Evolutionary conservation across 371 early-diverging fungal genomes (phyloP), one percentile per base, ranked within the genome.

Genomic region (Apophysomyces sp.): DNA sequence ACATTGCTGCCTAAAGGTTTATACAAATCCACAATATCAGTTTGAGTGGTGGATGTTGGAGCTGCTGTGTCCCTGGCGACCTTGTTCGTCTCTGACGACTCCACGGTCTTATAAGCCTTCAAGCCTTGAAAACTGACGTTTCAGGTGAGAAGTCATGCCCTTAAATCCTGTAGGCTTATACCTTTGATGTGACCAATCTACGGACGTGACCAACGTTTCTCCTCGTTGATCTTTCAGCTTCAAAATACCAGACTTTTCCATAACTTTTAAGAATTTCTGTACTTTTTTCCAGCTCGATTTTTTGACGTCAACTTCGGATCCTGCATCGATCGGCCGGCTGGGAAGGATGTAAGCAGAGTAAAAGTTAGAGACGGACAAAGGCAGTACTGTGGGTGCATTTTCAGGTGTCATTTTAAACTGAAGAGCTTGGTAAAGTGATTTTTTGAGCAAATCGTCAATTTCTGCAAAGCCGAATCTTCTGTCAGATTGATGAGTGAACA

Each of bases 271-370:
- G 64, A 90, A 91, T 65, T 89, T 91, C 62, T 87, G 83, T 24
- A 90, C 61, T 65, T 89, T 89, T 66, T 91, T 91, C 83, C 84
- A 88, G 41, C 81, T 83, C 5, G 91, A 91, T 61, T 83, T 83
- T 63, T 91, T 91, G 34, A 91, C 81, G 56, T 91, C 91, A 0
- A 86, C 76, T 39, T 86, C 84, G 0, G 71, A 54, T 21, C 82
- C 82, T 1, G 70, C 64, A 6, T 77, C 85, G 0, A 58, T 57
- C 0, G 90, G 89, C 30, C 87, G 78, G 59, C 83, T 83, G 0
- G 87, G 85, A 24, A 87, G 75, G 53, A 91, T 74, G 41, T 87
- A 88, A 0, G 78, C 70, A 1, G 89, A 84, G 61, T 88, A 90
- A 4, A 90, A 63, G 4, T 81, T 81, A 4, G 90, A 89, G 2